Conservation (phyloP, 2,329 filamentous ascomycete genomes). For the Pseudogymnoascus sp. region DNA sequence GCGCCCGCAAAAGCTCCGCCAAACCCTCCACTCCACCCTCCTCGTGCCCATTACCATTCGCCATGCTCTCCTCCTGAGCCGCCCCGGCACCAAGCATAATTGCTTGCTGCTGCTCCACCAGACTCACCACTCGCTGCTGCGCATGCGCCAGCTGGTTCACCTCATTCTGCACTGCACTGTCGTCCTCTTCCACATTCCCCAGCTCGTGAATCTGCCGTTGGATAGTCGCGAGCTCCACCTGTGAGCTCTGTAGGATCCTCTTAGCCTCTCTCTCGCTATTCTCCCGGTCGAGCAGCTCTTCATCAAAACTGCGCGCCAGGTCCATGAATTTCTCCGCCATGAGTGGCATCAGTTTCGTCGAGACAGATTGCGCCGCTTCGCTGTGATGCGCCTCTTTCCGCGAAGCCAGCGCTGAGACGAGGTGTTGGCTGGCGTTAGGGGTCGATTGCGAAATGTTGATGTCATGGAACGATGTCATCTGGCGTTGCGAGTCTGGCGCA, state of each 20-base stretch:
- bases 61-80: conserved; percentile 39
- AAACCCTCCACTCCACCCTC: conserved; percentile 29
- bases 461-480: conserved; percentile 42
- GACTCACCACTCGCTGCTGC: conserved; percentile 15
- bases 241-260: conserved; percentile 55
- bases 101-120: conserved; percentile 40
- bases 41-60: conserved; percentile 37
- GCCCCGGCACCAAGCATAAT: conserved; percentile 29
- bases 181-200: conserved; percentile 22
- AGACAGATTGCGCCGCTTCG: conserved; percentile 59
- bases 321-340: conserved; percentile 66
- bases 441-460: conserved; percentile 27
- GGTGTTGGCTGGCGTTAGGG: conserved; percentile 12
- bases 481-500: conserved; percentile 52
- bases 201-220: conserved; percentile 52
- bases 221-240: conserved; percentile 55
- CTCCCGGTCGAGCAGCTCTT: conserved; percentile 67
- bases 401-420: conserved; percentile 4
- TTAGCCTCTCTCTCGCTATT: conserved; percentile 59
- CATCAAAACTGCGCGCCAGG: conserved; percentile 62
- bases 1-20: conserved; percentile 43
- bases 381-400: conserved; percentile 38
- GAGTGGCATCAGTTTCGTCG: conserved; percentile 59
- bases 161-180: conserved; percentile 16
- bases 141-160: conserved; percentile 18